Base-by-base conservation (phyloP, 2,329 filamentous ascomycete species). In the Fonsecaea pedrosoi region DNA sequence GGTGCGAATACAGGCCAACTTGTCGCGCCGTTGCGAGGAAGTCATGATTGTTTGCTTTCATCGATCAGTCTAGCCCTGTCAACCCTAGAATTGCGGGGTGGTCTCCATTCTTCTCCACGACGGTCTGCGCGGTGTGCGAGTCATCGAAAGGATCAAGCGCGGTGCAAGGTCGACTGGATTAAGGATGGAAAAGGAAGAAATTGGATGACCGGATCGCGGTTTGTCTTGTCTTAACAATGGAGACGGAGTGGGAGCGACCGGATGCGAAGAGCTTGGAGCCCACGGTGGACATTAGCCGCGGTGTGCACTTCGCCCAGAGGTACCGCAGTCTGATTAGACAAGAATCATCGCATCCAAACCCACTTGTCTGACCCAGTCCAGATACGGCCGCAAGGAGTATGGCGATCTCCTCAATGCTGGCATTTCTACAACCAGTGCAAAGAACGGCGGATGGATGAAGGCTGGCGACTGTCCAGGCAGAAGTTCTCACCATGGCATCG, bases 1-100 rank as follows among this genome's bases (percentile, higher is more conserved):
- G 40, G 42, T 60, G 45, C 65, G 60, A 42, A 30, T 55, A 34
- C 13, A 54, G 60, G 15, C 18, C 40, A 21, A 25, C 18, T 25
- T 50, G 45, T 50, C 45, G 6, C 18, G 37, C 18, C 56, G 45
- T 34, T 13, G 56, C 1, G 56, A 32, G 6, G 21, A 42, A 30
- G 25, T 5, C 18, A 32, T 21, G 30, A 25, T 8, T 60, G 37
- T 18, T 10, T 38, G 18, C 15, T 34, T 21, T n/a, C 30, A 25
- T 25, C 45, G 45, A 50, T 50, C 10, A n/a, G 45, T 15, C 10
- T 7, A 15, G 4, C n/a, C 45, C 12, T 10, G 8, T 50, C 18
- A 21, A 25, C 18, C 45, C 18, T 21, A 25, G 45, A 9, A 10
- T 4, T 50, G 45, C 45, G 7, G 8, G 45, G 10, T 9, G 18